Conservation (phyloP, 305 asterid genomes). For the Fraxinus ornus region DNA sequence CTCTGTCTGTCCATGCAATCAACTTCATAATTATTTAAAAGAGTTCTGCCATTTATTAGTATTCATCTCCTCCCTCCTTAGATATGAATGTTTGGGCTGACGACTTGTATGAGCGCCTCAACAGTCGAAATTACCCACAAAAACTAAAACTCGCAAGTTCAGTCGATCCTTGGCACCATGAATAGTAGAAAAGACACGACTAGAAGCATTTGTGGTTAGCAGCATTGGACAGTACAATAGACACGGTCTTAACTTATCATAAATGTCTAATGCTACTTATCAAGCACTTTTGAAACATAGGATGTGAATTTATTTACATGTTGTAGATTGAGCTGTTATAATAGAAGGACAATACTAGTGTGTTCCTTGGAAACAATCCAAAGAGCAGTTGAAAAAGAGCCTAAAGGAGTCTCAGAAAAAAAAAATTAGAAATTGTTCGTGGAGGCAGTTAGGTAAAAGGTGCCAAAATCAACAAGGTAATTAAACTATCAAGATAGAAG, state of each 20-base stretch:
- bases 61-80: neutral
- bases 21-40: neutral
- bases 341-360: neutral
- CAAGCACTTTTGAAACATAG: neutral
- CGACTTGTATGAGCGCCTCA: neutral
- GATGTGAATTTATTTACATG: neutral
- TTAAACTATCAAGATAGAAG: neutral
- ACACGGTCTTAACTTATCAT: neutral
- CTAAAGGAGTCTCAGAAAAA: neutral
- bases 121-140: neutral
- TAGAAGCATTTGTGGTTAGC: neutral
- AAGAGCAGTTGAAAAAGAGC: neutral
- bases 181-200: neutral
- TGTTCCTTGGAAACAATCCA: neutral
- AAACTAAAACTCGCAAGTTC: neutral
- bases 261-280: neutral
- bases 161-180: neutral
- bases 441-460: neutral
- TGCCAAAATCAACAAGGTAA: neutral
- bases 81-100: neutral
- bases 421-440: neutral
- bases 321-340: neutral
- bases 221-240: neutral
- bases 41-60: neutral
- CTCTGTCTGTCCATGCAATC: neutral